Base-by-base conservation (phyloP, 164 flowering plant species). In the Vitis amurensis region DNA sequence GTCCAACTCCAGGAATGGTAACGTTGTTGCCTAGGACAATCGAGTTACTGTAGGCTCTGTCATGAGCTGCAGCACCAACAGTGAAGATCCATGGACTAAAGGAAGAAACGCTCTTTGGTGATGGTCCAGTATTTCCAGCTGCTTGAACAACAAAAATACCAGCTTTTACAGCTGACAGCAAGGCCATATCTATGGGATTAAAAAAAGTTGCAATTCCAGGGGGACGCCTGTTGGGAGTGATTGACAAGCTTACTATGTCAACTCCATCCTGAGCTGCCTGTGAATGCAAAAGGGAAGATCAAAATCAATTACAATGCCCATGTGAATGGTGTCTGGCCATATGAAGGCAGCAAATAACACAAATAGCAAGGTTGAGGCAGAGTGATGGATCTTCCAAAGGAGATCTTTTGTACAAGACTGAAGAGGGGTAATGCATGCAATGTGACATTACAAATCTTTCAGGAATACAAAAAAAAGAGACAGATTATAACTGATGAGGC, bases 261-360 rank as follows among this genome's bases (percentile, higher is more conserved):
- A 95, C 98, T 68, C 99, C 99, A 84, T 95, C 99, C 75, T 89
- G 97, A 76, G 98, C 99, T 68, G 99, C 99, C 99, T 95, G 89
- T 47, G 51, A 79, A 74, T 64, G 50, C n/a, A 77, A 66, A 61
- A 55, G 64, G 55, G 50, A 16, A 3, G 3, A 48, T 11, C 11
- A 52, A 7, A 23, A 47, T n/a, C 16, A 9, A 52, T 16, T 64
- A 64, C 19, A 49, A 7, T 17, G 53, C 15, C 55, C 31, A 63
- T 63, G 47, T 8, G 49, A 49, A 49, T 63, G 44, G 44, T 37
- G 44, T 37, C 44, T 37, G 44, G 56, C 56, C 14, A 13, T 13
- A 53, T 14, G 2, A 53, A 11, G 56, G 56, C 56, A 53, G 14
- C n/a, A 13, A 11, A 53, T 53, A 13, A 14, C 56, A 53, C 4